Conservation (phyloP, 2,329 filamentous ascomycete species). For the Exophiala sideris region DNA sequence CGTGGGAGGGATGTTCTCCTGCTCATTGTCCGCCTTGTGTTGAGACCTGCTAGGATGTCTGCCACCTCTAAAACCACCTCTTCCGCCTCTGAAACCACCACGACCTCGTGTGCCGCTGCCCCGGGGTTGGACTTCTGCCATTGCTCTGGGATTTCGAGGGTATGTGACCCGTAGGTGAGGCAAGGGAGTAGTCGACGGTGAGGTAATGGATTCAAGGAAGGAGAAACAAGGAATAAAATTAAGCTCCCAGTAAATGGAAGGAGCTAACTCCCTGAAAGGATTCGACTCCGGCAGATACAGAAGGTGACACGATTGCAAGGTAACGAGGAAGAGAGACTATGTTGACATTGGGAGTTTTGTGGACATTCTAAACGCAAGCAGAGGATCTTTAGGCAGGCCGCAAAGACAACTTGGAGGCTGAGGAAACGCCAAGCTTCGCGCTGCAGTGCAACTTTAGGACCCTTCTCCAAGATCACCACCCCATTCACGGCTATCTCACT, state of each 20-base stretch:
- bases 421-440: conserved; percentile 8
- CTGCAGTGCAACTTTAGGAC: neutral
- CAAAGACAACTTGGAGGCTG: neutral
- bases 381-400: conserved; percentile 8
- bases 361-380: conserved; percentile 6
- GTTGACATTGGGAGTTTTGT: conserved; percentile 21
- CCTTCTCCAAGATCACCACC: neutral
- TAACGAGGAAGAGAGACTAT: conserved; percentile 11
- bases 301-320: conserved; percentile 11
- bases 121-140: conserved; percentile 94
- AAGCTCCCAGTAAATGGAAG: conserved; percentile 14
- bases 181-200: conserved; percentile 25
- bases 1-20: conserved; percentile 58
- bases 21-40: conserved; percentile 68
- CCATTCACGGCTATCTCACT: neutral
- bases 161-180: conserved; percentile 13
- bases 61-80: conserved; percentile 84
- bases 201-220: conserved; percentile 13
- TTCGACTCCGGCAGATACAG: conserved; percentile 9
- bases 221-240: conserved; percentile 25
- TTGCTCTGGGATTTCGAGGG: conserved; percentile 50
- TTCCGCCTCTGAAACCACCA: conserved; percentile 35
- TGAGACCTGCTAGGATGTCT: conserved; percentile 49
- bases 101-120: conserved; percentile 59
- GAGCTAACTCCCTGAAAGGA: conserved; percentile 18